Base-by-base conservation (phyloP, 768 basidiomycete genomes). In the Candolleomyces eurysporus region DNA sequence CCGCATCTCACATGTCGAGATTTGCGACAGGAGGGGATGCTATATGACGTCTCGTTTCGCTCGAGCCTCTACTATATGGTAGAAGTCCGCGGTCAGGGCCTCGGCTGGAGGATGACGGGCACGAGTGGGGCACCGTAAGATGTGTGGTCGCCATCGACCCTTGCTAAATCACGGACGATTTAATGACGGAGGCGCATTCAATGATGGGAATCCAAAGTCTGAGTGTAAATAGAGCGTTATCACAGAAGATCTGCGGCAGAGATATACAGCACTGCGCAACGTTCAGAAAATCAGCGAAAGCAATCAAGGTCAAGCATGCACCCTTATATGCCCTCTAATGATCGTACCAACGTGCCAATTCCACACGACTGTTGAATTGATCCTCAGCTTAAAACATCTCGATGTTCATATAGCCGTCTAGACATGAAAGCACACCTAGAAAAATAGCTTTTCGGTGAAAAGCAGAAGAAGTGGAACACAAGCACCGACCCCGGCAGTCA, bases 351-450 rank as follows among this genome's bases (percentile, higher is more conserved):
- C 95, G 67, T 96, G 98, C 62, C 80, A 82, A 70, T 96, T 96
- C 42, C 52, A 91, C 82, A 21, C 75, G 67, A 5, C 94, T 94
- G 63, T 91, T 89, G 13, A 96, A 92, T 72, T 95, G 87, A 75
- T 99, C 96, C 75, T 96, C 94, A 3, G 96, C 97, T 72, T 97
- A 91, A 75, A 98, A 96, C 32, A 98, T 76, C 16, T 94, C 96
- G 54, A 98, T 96, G 76, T 98, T 98, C 96, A 99, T 98, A 75
- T 97, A 98, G 0, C 96, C 96, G 74, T 98, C 96, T 21, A 98
- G 82, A 69, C 96, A 98, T 4, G 94, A 96, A 16, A 99, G 77
- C 3, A 95, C 82, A 26, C 96, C 96, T 98, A 61, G 5, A 48
- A 32, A 48, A 9, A 22, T 39, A 31, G 22, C n/a, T 53, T 1